Evolutionary conservation across 2,329 filamentous ascomycete species (phyloP), one percentile per base, ranked within the genome.

Genomic region (Talaromyces sp.): DNA sequence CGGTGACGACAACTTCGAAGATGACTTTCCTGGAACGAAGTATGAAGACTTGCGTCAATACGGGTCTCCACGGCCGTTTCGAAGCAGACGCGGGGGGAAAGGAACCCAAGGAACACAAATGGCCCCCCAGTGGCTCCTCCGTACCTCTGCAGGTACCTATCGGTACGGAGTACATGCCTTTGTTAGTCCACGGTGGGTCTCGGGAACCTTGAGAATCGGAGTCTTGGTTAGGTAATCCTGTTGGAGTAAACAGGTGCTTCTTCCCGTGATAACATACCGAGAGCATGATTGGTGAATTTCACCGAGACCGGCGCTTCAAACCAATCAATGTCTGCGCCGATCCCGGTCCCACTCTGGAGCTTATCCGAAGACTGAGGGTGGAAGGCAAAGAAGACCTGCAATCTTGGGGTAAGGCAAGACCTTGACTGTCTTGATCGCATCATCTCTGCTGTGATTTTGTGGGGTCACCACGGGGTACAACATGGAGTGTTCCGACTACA

Each of bases 191-290:
- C n/a, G 24, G 24, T 27, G 24, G 24, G 24, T 27, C n/a, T n/a
- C n/a, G n/a, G n/a, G n/a, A n/a, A n/a, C n/a, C 9, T 27, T 9
- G 24, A 33, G 29, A 42, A 47, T 40, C 16, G 16, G 22, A 27
- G 24, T 27, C 8, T 16, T 33, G 13, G 51, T 65, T 61, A 67
- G 45, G 56, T 66, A 66, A 67, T 55, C 24, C 13, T 33, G 24
- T 51, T 46, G 40, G 48, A 30, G 53, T 56, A 10, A 40, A 37
- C 40, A 11, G 17, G 20, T 27, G 11, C 11, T 4, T 13, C 27
- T 43, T 19, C 42, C 46, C 30, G 27, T 41, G 61, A 62, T 61
- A 64, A 46, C 44, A 32, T 37, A 3, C 54, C 33, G 49, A 36
- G 22, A 1, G 4, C 16, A 0, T 62, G 24, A 62, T 55, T 63